A percentile compares a stretch with the other conserved stretches of the same genome.
Conservation (phyloP, 2,329 filamentous ascomycete species). For the Phialocephala sp. region DNA sequence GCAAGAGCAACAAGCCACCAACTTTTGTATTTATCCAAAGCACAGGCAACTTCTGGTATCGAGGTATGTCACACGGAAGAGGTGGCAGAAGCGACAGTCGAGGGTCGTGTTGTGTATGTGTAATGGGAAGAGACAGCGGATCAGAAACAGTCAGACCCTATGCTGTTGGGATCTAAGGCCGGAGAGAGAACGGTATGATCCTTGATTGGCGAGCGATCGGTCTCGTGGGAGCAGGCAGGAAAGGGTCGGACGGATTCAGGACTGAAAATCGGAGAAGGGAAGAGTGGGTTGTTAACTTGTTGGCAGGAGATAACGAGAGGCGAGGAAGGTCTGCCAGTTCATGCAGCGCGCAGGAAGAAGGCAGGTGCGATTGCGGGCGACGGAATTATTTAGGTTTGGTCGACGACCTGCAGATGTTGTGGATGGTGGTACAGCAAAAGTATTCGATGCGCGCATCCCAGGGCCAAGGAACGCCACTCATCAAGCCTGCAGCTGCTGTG, state of each 20-base stretch:
- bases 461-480: slow-evolving; percentile 10
- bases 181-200: slow-evolving; percentile 26
- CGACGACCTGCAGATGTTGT: slow-evolving; percentile 4
- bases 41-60: slow-evolving; percentile 16
- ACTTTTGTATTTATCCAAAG: slow-evolving; percentile 28
- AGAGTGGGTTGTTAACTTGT: slow-evolving; percentile 13
- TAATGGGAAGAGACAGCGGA: slow-evolving; percentile 10
- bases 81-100: slow-evolving; percentile 26
- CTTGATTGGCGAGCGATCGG: slow-evolving; percentile 18
- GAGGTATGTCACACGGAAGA: slow-evolving; percentile 21
- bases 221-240: slow-evolving; percentile 8
- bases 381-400: slow-evolving; percentile 4
- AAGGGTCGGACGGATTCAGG: slow-evolving; percentile 12
- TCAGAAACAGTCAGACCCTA: slow-evolving; percentile 21
- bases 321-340: slow-evolving; percentile 1
- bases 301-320: slow-evolving; percentile 5
- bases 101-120: neutral
- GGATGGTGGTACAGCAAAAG: neutral
- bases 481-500: slow-evolving; percentile 1
- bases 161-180: slow-evolving; percentile 22
- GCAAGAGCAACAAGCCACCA: slow-evolving; percentile 22
- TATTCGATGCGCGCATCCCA: slow-evolving; percentile 3
- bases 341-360: neutral
- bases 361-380: slow-evolving; percentile 6
- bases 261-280: slow-evolving; percentile 12